phyloP scores from a whole-genome alignment of 352 stramenopile genomes.

The Aphanomyces cochlioides region DNA sequence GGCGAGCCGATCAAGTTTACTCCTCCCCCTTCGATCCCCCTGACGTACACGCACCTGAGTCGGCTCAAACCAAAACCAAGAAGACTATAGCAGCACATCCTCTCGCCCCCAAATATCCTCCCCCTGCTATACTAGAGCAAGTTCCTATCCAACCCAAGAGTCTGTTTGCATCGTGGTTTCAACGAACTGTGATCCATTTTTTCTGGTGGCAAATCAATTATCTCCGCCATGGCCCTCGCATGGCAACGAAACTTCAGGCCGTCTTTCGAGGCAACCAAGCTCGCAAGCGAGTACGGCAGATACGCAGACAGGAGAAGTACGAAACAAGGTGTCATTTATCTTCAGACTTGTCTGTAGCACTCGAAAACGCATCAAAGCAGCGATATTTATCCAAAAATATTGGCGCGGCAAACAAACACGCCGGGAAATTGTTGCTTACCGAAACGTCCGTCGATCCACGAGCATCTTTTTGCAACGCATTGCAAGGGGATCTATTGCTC shows the following conservation, averaged over 20 bases:
- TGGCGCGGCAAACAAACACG: constrained; percentile 2
- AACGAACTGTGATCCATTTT: constrained; percentile 47
- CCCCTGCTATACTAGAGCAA: constrained; percentile 24
- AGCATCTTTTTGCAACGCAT: constrained; percentile 48
- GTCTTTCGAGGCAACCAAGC: constrained; percentile 67
- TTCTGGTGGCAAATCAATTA: constrained; percentile 61
- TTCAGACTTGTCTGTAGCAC: constrained; percentile 42
- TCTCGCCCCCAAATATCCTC: constrained; percentile 50
- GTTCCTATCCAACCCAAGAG: neutral
- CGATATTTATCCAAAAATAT: constrained; percentile 19
- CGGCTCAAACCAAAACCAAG: neutral
- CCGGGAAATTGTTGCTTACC: neutral
- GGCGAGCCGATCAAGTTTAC: constrained; percentile 1
- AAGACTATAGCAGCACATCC: constrained; percentile 38
- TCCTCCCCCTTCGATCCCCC: constrained; percentile 14
- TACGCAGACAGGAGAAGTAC: neutral
- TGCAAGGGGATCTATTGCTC: constrained; percentile 52
- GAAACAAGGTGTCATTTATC: neutral
- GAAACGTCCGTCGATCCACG: constrained; percentile 28
- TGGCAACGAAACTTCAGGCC: constrained; percentile 55
- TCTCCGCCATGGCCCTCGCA: constrained; percentile 43
- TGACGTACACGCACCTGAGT: neutral
- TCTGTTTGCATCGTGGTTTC: constrained; percentile 18
- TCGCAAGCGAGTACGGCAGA: constrained; percentile 40
- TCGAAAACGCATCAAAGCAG: constrained; percentile 29